Evolutionary conservation across 192 early-diverging fungal genomes (phyloP), one percentile per base, ranked within the genome.

Genomic region (Mycoemilia scoparia): DNA sequence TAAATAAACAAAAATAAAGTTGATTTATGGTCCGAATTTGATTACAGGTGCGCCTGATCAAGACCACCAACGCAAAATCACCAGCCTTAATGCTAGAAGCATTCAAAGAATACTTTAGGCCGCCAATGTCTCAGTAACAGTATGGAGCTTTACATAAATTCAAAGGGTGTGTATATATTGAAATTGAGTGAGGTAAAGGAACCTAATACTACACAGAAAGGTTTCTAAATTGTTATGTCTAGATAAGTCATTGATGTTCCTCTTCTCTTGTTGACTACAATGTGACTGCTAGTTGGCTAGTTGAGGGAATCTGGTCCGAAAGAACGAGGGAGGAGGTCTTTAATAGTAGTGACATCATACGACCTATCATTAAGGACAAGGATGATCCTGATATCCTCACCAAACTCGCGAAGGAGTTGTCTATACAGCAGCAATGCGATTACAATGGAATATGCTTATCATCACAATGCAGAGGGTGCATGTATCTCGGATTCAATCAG

Each of bases 331-430:
- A 86, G 45, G 19, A 86, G 48, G 34, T 74, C 65, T 3, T 33
- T 33, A 25, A 86, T 51, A 5, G 32, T 49, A 18, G 61, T 59
- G 23, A 49, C 39, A 41, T 63, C 60, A 31, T 60, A 57, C 17
- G 38, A 56, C 7, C 76, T 70, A 18, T 67, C 57, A 4, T 59
- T 42, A 28, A 66, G 71, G 21, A 66, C 60, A 13, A 76, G 41
- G 38, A 75, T 62, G 17, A 79, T 64, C 23, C 60, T 45, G 34
- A 85, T 36, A 20, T 69, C 58, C 32, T 55, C 74, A 36, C 79
- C 77, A 39, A 81, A 87, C 47, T 87, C 84, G 10, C 71, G 64
- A 60, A 87, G 75, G 36, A 83, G 83, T 70, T 87, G 84, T 21
- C 76, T n/a, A n/a, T n/a, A n/a, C n/a, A n/a, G n/a, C n/a, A n/a